These are phyloP conservation scores for Solanum pennellii DNA, from an alignment of 257 asterid species.

Conservation along the genomic window DNA sequence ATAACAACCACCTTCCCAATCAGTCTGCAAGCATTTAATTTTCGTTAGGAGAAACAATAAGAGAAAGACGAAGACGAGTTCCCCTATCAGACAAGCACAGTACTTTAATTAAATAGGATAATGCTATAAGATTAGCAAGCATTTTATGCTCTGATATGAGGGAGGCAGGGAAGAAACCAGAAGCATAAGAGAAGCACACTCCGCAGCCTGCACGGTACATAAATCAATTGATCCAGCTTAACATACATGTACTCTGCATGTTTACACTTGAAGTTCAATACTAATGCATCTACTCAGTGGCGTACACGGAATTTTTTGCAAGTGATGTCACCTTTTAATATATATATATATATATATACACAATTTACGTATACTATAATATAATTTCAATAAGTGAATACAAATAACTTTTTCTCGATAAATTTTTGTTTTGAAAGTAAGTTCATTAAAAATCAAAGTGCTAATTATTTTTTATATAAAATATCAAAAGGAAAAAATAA, in stretches of 20 bases:
- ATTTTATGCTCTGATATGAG: neutral
- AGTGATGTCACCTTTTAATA: no score
- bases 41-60: neutral
- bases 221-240: neutral
- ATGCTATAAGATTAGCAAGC: neutral
- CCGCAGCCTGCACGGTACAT: neutral
- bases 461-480: no score
- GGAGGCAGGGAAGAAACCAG: neutral
- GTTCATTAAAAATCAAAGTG: no score
- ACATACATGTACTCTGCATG: neutral
- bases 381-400: no score
- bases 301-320: no score
- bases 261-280: neutral
- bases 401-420: no score
- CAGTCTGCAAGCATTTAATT: conserved; percentile 26
- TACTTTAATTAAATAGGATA: neutral
- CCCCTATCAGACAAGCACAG: neutral
- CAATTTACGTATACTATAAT: no score
- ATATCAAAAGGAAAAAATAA: no score
- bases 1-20: conserved; percentile 37
- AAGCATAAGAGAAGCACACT: neutral
- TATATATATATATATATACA: no score
- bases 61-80: neutral
- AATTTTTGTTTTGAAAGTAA: no score
- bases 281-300: neutral